Evolutionary conservation across 306 rosid species (phyloP), one percentile per base, ranked within the genome.

Genomic region (Lithocarpus polystachyus): DNA sequence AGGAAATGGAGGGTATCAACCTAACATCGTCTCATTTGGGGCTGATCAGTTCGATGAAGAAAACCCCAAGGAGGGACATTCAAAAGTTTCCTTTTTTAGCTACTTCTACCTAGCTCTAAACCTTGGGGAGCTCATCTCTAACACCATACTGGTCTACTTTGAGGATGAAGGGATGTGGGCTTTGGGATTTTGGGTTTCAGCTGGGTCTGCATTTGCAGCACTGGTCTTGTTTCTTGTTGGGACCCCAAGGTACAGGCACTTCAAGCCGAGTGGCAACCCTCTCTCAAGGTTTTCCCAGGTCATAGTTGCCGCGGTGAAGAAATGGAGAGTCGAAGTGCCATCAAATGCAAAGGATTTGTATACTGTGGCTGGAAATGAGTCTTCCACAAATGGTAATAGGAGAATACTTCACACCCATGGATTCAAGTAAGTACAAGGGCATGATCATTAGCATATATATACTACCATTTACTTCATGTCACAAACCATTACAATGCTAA

Each of bases 41-140:
- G 99, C 99, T 68, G 99, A 96, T 86, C 99, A 96, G 81, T 96
- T 85, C 61, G 99, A 96, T 51, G 97, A 89, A 79, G 99, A 91
- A 75, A 87, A 91, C 82, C 84, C 80, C 29, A 87, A 68, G 55
- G 99, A 96, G 72, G 92, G 97, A 24, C 83, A 29, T 68, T 87
- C 87, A 1, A 96, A 96, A 81, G 96, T 96, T 75, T 92, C 98
- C 20, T 96, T 93, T 83, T 96, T 96, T 74, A 96, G 99, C 91
- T 96, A 93, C 96, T 96, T 90, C 88, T 96, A 96, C 89, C 90
- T 96, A 73, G 98, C 98, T 7, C n/a, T 96, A 81, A 96, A 96
- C 90, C 83, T 91, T 45, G 99, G 99, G 4, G 87, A 91, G 54
- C 94, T 96, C 77, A 91, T 96, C 94, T 96, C 99, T 77, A 96